Evolutionary conservation across 805 yeast genomes (phyloP), one percentile per base, ranked within the genome.

Genomic region (Kodamaea kakaduensis): DNA sequence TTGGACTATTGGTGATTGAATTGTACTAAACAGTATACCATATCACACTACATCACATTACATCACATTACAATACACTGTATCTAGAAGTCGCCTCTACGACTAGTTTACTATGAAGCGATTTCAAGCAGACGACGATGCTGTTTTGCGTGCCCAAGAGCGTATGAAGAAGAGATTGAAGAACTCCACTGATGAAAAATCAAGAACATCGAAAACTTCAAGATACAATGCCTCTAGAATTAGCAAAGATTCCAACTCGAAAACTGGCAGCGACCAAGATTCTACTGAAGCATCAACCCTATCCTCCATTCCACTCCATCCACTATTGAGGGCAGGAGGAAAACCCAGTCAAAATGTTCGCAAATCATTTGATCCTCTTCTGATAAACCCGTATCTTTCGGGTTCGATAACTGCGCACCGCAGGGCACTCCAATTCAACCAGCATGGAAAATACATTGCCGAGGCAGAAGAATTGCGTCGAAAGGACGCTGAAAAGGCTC

Each of bases 391-490:
- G 1, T 67, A 67, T 38, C 43, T 67, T 17, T 42, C 40, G 9
- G 25, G 49, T 2, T 18, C 19, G 5, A 26, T 13, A n/a, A 26
- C 29, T 6, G 18, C 15, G 12, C 29, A 26, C 19, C 15, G 19
- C 6, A 52, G 75, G 34, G 70, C 66, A 2, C 56, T 81, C 26
- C 55, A 53, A 10, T 76, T 86, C 47, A 78, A 74, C 47, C 72
- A 67, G 21, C 67, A 69, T 25, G 96, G 95, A 2, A 84, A 77
- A 49, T 81, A 67, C 47, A 68, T 81, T 2, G 69, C 63, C 25
- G 56, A 64, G 37, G 89, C 78, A 29, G 55, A 75, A 9, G 71
- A 70, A 45, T 35, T 70, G n/a, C 55, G 87, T 14, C 16, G 29
- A 8, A 64, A 59, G 26, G 64, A 60, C 19, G 25, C 58, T 12